Evolutionary conservation across 768 basidiomycete species (phyloP).

Genomic region (Cystobasidium onofrii): DNA sequence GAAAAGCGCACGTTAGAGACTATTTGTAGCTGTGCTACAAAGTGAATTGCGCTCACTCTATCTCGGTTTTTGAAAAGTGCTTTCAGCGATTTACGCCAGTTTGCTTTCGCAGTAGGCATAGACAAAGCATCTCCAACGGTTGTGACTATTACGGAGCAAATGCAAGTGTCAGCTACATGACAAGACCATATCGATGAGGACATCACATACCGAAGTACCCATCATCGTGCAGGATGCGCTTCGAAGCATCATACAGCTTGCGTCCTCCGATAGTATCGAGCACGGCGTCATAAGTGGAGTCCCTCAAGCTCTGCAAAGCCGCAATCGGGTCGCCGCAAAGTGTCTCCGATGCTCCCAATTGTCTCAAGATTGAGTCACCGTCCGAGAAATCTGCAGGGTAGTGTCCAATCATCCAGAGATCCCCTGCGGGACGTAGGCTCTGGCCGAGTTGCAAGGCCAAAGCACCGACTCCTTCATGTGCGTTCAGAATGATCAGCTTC

Average conservation of each 20-base stretch:
- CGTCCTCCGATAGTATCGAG: slow-evolving; percentile 41
- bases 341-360: slow-evolving; percentile 38
- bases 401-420: slow-evolving; percentile 39
- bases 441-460: slow-evolving; percentile 38
- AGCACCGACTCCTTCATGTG: slow-evolving; percentile 39
- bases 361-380: slow-evolving; percentile 27
- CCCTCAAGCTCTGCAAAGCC: slow-evolving; percentile 38
- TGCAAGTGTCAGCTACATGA: neutral
- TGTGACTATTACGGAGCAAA: slow-evolving; percentile 5
- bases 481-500: slow-evolving; percentile 40
- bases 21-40: neutral
- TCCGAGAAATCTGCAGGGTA: slow-evolving; percentile 34
- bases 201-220: slow-evolving; percentile 38
- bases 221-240: slow-evolving; percentile 40
- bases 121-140: slow-evolving; percentile 32
- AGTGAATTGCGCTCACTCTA: slow-evolving; percentile 7
- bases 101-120: slow-evolving; percentile 8
- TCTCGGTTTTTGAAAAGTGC: slow-evolving; percentile 42
- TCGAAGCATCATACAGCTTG: slow-evolving; percentile 41
- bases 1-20: neutral
- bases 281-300: slow-evolving; percentile 42
- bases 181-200: neutral
- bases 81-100: slow-evolving; percentile 34
- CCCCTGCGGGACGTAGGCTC: slow-evolving; percentile 27
- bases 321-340: slow-evolving; percentile 39